These are phyloP conservation scores for Pythium rishiriense DNA, from an alignment of 352 stramenopile genomes.

Conservation along the genomic window DNA sequence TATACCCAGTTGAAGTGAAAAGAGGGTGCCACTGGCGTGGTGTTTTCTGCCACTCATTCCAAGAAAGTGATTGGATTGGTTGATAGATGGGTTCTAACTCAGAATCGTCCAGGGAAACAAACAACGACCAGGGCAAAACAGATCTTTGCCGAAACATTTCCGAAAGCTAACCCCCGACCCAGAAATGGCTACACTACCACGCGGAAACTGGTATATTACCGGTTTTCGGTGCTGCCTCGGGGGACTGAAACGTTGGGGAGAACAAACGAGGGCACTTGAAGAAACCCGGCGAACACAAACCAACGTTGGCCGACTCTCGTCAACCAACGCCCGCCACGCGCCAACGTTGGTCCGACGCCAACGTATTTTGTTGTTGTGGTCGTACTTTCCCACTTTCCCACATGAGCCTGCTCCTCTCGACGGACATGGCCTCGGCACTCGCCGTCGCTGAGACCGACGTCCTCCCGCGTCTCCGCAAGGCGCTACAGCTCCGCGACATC, in stretches of 20 bases:
- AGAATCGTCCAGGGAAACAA: not conserved
- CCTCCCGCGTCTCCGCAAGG: constrained; percentile 17
- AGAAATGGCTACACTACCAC: not conserved
- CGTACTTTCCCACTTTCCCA: no score
- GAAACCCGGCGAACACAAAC: no score
- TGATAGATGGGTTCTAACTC: not conserved
- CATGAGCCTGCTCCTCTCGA: no score
- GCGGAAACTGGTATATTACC: not conserved
- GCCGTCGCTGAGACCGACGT: not conserved
- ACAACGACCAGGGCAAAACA: not conserved
- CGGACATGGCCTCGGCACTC: no score
- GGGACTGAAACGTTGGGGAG: not conserved
- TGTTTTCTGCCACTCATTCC: not conserved
- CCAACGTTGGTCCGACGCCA: no score
- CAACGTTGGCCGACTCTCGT: no score
- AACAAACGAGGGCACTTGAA: no score
- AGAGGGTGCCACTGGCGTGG: no score
- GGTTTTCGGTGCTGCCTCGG: not conserved
- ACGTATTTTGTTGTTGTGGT: no score
- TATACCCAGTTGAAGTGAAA: not conserved
- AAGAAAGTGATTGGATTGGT: not conserved
- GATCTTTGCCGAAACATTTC: not conserved
- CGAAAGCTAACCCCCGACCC: not conserved
- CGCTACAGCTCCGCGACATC: constrained; percentile 55
- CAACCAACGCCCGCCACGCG: no score